Evolutionary conservation across 2,329 filamentous ascomycete genomes (phyloP), one percentile per base, ranked within the genome.

Genomic region (Mariannaea elegans): DNA sequence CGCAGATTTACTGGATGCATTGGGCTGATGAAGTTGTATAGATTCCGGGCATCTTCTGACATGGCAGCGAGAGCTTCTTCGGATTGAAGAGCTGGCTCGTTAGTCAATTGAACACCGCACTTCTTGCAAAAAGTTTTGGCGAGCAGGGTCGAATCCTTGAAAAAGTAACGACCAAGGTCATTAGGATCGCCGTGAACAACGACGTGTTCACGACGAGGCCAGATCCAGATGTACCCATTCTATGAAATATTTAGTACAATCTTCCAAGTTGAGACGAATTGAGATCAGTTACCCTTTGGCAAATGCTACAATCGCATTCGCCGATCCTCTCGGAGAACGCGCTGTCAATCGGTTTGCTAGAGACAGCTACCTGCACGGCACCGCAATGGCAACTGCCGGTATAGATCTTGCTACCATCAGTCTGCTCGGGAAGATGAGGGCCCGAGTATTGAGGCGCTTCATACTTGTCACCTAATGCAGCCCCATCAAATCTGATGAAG

Each of bases 361-460:
- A 76, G 32, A 84, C 38, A 2, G 81, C 79, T 1, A 83, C 54
- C 14, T 72, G 78, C 21, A 85, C 74, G 18, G 77, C 78, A 24
- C 83, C 83, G 68, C 83, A 86, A 71, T 85, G 83, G 68, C 83
- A 86, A 68, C 80, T 79, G 8, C 83, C 83, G 13, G 78, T 78
- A 65, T 84, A 82, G 9, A 78, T 51, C 65, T 75, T 75, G 36
- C 75, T 75, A 32, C 74, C 73, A 18, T 78, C 76, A 38, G 79
- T 62, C 4, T 72, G 71, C 12, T 61, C 71, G 3, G 71, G 9
- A 9, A 9, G 66, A 2, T 82, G 82, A 32, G 79, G 71, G 3
- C 73, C 82, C 1, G 75, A 76, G 64, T 77, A 82, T 2, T 63
- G 64, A 4, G 76, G 74, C 2, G 71, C 57, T 1, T 75, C 65